A percentile compares a stretch with the other conserved stretches of the same genome.
phyloP scores from a whole-genome alignment of 768 basidiomycete genomes.

The Coprinellus micaceus region DNA sequence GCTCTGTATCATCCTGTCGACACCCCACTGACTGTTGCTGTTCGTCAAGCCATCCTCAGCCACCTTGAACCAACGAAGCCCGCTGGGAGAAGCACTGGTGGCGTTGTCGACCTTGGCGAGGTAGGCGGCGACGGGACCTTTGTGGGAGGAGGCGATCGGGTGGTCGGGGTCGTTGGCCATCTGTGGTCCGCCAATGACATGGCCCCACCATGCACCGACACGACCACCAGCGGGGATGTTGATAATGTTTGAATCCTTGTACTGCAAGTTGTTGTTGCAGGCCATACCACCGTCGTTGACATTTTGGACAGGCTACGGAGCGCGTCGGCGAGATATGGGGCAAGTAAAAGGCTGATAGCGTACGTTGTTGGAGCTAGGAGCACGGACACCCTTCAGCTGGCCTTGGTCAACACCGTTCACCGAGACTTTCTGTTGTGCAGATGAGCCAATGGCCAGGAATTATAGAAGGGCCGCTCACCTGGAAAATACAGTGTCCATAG shows the following conservation, averaged over 20 bases:
- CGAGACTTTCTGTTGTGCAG: conserved; percentile 19
- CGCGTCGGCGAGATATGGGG: background rate
- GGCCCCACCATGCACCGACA: conserved; percentile 16
- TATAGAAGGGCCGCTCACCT: background rate
- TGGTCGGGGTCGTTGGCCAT: conserved; percentile 12
- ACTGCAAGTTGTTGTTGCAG: conserved; percentile 51
- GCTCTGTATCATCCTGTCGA: conserved; percentile 13
- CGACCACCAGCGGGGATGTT: conserved; percentile 43
- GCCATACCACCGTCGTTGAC: conserved; percentile 31
- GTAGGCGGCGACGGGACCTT: conserved; percentile 11
- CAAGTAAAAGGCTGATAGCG: background rate
- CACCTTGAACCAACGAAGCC: conserved; percentile 14
- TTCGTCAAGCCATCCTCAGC: conserved; percentile 10
- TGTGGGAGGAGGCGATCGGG: conserved; percentile 13
- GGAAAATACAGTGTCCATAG: conserved; percentile 1
- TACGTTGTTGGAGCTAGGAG: conserved; percentile 35
- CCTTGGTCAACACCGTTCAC: conserved; percentile 48
- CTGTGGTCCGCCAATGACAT: conserved; percentile 16
- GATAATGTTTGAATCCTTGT: conserved; percentile 41
- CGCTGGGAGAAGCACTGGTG: conserved; percentile 6
- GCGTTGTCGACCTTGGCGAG: conserved; percentile 15
- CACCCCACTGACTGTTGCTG: conserved; percentile 10
- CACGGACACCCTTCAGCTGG: conserved; percentile 42
- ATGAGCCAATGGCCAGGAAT: background rate
- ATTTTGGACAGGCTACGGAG: conserved; percentile 4